These are phyloP conservation scores for Fusarium pseudocircinatum DNA, from an alignment of 2,329 filamentous ascomycete species.

Conservation along the genomic window DNA sequence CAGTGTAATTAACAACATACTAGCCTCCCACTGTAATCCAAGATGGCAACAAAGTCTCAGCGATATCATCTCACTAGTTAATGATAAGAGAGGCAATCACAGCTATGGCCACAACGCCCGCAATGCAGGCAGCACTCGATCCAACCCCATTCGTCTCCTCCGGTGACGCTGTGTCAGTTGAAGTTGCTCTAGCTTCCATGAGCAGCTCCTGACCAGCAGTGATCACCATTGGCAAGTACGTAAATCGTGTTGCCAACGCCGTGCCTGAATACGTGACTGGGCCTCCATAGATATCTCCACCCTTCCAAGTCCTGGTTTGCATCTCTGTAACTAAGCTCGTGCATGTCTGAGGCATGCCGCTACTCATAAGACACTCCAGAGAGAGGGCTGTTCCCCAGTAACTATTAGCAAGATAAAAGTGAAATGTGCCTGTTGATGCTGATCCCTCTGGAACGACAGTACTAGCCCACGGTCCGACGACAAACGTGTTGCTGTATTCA, in stretches of 20 bases:
- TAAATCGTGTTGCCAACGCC: neutral
- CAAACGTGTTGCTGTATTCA: constrained; percentile 1
- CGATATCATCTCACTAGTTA: accelerated
- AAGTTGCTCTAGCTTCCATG: neutral
- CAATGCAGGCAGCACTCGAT: neutral
- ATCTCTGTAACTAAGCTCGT: neutral
- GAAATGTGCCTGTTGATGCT: neutral
- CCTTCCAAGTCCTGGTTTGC: neutral
- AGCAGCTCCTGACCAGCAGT: neutral
- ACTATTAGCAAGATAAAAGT: neutral
- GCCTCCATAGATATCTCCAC: no score
- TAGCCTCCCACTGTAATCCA: accelerated
- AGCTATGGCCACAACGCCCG: neutral
- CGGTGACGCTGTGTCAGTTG: neutral
- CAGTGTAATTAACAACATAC: neutral
- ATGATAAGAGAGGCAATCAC: neutral
- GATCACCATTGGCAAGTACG: neutral
- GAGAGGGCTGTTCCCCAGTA: neutral
- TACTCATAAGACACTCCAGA: neutral
- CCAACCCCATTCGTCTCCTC: neutral
- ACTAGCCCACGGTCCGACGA: constrained; percentile 12
- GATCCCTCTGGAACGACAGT: neutral
- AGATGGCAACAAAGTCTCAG: accelerated
- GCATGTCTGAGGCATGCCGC: neutral
- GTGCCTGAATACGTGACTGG: neutral